Base-by-base conservation (phyloP, 768 basidiomycete species). In the Cubamyces lactineus region DNA sequence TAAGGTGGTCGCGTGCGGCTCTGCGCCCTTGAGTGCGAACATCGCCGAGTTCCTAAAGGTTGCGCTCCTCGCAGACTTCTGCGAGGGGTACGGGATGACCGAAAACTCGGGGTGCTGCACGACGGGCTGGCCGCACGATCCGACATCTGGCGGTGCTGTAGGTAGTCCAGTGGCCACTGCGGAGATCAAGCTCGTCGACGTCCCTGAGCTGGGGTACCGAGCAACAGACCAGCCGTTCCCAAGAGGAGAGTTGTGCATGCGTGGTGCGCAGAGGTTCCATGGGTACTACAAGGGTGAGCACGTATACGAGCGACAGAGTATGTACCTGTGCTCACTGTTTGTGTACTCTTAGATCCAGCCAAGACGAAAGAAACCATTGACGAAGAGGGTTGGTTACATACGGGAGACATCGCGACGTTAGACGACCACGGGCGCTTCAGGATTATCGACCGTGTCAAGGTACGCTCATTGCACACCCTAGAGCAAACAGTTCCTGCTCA, bases 381-480 rank as follows among this genome's bases (percentile, higher is more conserved):
- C 70, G 82, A 83, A 1, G 92, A 96, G 59, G 96, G 94, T 1
- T 99, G 95, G 94, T 71, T 95, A 56, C 93, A 92, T 74, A 93
- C 92, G 2, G 92, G 94, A 39, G 94, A 96, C 72, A 84, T 98
- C 64, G 96, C 83, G 5, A 86, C 87, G 68, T 80, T 98, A 45
- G 97, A 98, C 70, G 71, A 78, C 0, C 76, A 72, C 43, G 95
- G 96, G 13, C 86, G 96, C 24, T 72, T 98, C 72, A 91, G 83
- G 77, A 95, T 99, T 72, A 84, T 99, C 61, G 97, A 99, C 76
- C 86, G 97, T 59, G 86, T 98, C 72, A 99, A 99, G 83, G 90
- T 88, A 38, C 28, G 38, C 79, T 69, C 38, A 30, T 48, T 26
- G 28, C 26, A n/a, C 12, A 47, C 26, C n/a, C 53, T 24, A 13